Evolutionary conservation across 768 basidiomycete genomes (phyloP), one percentile per base, ranked within the genome.

Genomic region (Guyanaporus albipodus): DNA sequence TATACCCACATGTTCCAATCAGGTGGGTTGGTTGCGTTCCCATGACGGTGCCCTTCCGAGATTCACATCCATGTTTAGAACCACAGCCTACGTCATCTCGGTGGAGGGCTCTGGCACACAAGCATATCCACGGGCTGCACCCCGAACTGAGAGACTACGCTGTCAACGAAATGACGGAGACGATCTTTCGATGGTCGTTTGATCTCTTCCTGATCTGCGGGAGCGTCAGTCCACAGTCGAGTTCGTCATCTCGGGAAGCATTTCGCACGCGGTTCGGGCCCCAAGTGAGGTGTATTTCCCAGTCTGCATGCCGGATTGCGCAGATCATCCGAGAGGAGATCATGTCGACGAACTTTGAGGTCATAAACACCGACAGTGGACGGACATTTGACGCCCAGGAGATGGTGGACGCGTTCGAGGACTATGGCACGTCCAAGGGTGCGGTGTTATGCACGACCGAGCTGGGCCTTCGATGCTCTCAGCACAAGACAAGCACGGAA

Each of bases 71-170:
- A 46, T 53, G 37, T 34, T 35, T 56, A 80, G 87, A 88, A 61
- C 82, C 84, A 22, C 87, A 90, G 61, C 85, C 87, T 4, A 85
- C 81, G 0, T 84, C 85, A 2, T 81, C 85, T 1, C 79, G 83
- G 57, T 90, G 87, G 87, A 75, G 87, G 38, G 77, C 86, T 0
- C 68, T 90, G 34, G 79, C 87, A 1, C 86, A 87, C 56, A 72
- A 73, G 34, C 76, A 85, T 42, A 82, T 88, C 34, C 83, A 84
- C 48, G 70, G 69, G 7, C 70, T 87, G 44, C 83, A 86, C 56
- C 83, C 87, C 5, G 79, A 76, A 3, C 67, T 88, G 21, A 73
- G 73, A 6, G 81, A 87, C 8, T 80, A 82, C 54, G 77, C 84
- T 9, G 69, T 79, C n/a, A 76, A 80, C 33, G 86, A 89, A 58